Conservation (phyloP, 139 green algal species). For the Chloropicon primus region DNA sequence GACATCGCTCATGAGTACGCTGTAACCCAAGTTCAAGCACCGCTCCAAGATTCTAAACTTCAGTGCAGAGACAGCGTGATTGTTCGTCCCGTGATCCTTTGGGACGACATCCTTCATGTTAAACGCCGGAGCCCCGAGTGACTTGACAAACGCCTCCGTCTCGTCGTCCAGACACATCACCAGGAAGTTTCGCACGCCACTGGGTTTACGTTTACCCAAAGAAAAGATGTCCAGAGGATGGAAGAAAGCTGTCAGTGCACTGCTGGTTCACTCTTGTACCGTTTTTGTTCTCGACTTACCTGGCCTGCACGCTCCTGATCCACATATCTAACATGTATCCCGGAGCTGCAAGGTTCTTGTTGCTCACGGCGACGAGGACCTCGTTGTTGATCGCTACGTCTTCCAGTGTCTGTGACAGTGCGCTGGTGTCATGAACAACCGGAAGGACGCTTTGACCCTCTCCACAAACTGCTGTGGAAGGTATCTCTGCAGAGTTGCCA, state of each 20-base stretch:
- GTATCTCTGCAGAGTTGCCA: no score
- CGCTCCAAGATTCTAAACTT: constrained; percentile 84
- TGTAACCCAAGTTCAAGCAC: constrained; percentile 77
- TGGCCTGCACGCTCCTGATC: constrained; percentile 31
- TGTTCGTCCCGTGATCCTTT: constrained; percentile 12
- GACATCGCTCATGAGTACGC: constrained; percentile 85
- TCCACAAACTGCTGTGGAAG: no score
- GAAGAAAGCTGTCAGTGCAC: no score
- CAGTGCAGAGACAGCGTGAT: constrained; percentile 56
- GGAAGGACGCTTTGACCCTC: no score
- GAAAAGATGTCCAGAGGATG: neutral
- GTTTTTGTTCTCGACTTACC: no score
- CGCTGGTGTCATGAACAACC: neutral
- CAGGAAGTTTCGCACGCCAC: constrained; percentile 48
- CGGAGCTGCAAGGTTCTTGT: constrained; percentile 50
- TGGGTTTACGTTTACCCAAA: neutral
- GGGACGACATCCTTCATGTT: neutral
- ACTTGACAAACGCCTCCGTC: constrained; percentile 27
- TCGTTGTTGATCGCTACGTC: constrained; percentile 57
- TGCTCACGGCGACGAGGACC: constrained; percentile 77
- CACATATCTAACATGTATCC: constrained; percentile 50
- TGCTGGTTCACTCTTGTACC: no score
- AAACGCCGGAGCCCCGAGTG: neutral
- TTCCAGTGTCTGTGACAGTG: neutral
- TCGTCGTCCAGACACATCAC: constrained; percentile 57